Base-by-base conservation (phyloP, 2,329 filamentous ascomycete species). In the Talaromyces amestolkiae region DNA sequence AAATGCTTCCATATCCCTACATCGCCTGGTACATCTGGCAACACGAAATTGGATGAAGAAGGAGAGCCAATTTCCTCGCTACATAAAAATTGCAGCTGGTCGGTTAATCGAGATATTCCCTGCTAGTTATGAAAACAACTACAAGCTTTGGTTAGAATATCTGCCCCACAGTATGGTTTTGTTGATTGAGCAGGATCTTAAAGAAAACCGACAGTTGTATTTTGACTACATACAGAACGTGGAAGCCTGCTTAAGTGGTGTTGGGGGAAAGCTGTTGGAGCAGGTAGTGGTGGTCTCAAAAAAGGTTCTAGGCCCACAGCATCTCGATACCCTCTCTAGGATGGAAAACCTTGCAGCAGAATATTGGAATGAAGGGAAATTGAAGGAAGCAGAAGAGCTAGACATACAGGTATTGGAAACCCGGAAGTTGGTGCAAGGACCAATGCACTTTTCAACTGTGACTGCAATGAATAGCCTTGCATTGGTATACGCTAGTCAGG, bases 1-100 rank as follows among this genome's bases (percentile, higher is more conserved):
- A 15, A 65, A 65, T 31, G 54, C 33, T 7, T 47, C 67, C 15
- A 61, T 61, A 6, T 33, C 37, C 53, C 15, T 74, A 65, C 75
- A 78, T 66, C 68, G 70, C 31, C 70, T 79, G 9, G 76, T 78
- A 9, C 73, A 74, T 63, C 60, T 78, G n/a, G 75, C 75, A 17
- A 75, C 69, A 39, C 68, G 73, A 37, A 73, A 69, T 54, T 79
- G 76, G 77, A 63, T 79, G 8, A 68, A 61, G 61, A 62, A 67
- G 51, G 54, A 74, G 22, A 53, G 63, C 3, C 31, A 64, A 47
- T 68, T 71, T 63, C 11, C 11, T 10, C 8, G 33, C 11, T 73
- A 68, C 66, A 69, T 60, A 22, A 49, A 64, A 15, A 70, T 53
- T 53, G 60, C 69, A 22, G 58, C 72, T 13, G 43, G 56, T 24